Evolutionary conservation across 2,329 filamentous ascomycete genomes (phyloP).

Genomic region (Cadophora malorum): DNA sequence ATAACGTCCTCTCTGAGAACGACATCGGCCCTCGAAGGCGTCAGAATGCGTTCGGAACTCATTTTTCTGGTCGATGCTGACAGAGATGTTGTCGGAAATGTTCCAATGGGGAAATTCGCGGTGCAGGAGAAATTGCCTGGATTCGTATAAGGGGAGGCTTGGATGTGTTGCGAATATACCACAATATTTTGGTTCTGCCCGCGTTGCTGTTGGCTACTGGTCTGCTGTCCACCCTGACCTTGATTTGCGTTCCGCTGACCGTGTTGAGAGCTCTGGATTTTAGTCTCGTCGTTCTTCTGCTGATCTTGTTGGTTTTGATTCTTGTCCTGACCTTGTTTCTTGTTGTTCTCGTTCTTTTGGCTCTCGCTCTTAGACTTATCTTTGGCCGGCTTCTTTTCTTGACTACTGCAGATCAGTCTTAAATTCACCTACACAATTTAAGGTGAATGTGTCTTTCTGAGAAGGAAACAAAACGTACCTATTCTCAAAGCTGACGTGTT

Average conservation of each 20-base stretch:
- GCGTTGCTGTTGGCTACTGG: background rate
- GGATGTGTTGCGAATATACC: background rate
- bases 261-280: background rate
- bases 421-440: background rate
- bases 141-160: background rate
- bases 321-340: background rate
- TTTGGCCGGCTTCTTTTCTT: background rate
- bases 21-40: slow-evolving; percentile 39
- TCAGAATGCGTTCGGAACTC: slow-evolving; percentile 10
- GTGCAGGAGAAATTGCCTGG: background rate
- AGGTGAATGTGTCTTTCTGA: too few relatives aligned
- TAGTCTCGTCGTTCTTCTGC: background rate
- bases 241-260: background rate
- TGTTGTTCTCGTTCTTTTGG: slow-evolving; percentile 8
- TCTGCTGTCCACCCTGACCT: slow-evolving; percentile 1
- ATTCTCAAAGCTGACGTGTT: slow-evolving; percentile 16
- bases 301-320: slow-evolving; percentile 4
- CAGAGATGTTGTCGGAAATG: background rate
- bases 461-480: background rate
- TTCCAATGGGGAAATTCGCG: background rate
- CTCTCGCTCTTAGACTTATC: background rate
- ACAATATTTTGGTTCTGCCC: slow-evolving; percentile 4
- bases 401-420: slow-evolving; percentile 1
- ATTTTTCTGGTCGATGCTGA: background rate
- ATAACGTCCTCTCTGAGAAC: slow-evolving; percentile 63